Evolutionary conservation across 495 filamentous ascomycete genomes (phyloP), one percentile per base, ranked within the genome.

Genomic region (Xylaria telfairii): DNA sequence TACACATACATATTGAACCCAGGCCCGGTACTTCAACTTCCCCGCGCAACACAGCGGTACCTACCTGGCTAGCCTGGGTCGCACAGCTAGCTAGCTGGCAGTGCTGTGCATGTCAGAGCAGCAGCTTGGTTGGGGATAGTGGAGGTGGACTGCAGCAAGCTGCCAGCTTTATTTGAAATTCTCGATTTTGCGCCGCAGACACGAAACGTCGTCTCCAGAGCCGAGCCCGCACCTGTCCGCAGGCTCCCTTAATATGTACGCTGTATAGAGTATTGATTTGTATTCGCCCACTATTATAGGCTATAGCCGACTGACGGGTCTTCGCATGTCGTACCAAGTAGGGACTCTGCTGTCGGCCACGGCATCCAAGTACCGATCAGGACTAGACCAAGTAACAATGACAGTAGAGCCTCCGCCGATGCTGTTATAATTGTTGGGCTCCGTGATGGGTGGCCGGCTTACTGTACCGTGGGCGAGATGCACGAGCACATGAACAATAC

Each of bases 111-210:
- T 54, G 51, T 54, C 51, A 54, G 51, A 54, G 32, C 56, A 59
- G 56, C 56, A 59, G 15, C 30, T 37, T 15, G 37, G 56, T 59
- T 59, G 56, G 59, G 37, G 37, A 59, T 21, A 10, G 56, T 59
- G 56, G 56, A 42, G 37, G 21, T 9, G 6, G 13, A 37, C 44
- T 51, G 62, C 62, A 49, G 64, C 34, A 28, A 30, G 54, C 41
- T 44, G 65, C 26, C 34, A 57, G 28, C 28, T 39, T 37, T 61
- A 69, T 69, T 69, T 62, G 53, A 69, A 69, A 69, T 62, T n/a
- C 19, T 37, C 32, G 3, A n/a, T 41, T 42, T 28, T 47, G 39
- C 26, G 44, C 67, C 67, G 42, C 67, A 46, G 41, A 51, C 41
- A 37, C 67, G 57, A 66, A 66, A 66, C 64, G 19, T 10, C 8